These are phyloP conservation scores for Kandelia obovata DNA, from an alignment of 345 rosid genomes.

Conservation along the genomic window DNA sequence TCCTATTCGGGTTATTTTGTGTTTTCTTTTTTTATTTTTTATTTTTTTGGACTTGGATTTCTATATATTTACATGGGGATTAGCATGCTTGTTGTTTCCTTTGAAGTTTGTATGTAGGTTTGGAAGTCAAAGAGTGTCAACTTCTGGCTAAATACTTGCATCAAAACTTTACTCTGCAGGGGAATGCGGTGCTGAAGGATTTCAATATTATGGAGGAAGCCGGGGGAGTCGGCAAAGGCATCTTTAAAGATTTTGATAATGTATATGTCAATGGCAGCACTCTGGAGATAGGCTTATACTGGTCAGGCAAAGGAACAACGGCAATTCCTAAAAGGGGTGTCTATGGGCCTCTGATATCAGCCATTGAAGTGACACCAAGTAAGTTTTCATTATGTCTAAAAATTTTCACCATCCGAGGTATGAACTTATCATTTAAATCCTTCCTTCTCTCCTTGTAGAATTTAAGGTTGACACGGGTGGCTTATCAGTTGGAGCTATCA, in stretches of 20 bases:
- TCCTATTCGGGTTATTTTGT: background rate
- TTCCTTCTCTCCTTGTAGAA: conserved; percentile 36
- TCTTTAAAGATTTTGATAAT: conserved; percentile 24
- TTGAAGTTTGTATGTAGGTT: too few species aligned
- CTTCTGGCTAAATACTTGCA: too few species aligned
- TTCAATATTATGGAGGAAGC: conserved; percentile 69
- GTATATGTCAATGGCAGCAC: conserved; percentile 55
- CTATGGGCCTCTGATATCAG: conserved; percentile 90
- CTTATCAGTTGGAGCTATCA: conserved; percentile 57
- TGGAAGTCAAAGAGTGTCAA: too few species aligned
- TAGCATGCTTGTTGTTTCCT: background rate
- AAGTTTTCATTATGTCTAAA: conserved; percentile 23
- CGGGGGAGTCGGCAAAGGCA: conserved; percentile 59
- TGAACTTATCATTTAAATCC: background rate
- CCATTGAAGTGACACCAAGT: conserved; percentile 71
- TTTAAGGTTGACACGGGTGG: conserved; percentile 55
- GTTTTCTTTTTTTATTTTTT: background rate
- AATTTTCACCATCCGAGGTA: background rate
- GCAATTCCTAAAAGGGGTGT: conserved; percentile 60
- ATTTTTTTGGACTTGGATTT: background rate
- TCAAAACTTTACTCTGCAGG: conserved; percentile 36
- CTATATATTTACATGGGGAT: background rate
- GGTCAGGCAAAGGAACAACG: conserved; percentile 83
- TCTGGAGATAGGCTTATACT: conserved; percentile 64
- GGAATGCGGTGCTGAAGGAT: conserved; percentile 43